Evolutionary conservation across 495 filamentous ascomycete genomes (phyloP).

Genomic region (Trichocladium uniseriatum): DNA sequence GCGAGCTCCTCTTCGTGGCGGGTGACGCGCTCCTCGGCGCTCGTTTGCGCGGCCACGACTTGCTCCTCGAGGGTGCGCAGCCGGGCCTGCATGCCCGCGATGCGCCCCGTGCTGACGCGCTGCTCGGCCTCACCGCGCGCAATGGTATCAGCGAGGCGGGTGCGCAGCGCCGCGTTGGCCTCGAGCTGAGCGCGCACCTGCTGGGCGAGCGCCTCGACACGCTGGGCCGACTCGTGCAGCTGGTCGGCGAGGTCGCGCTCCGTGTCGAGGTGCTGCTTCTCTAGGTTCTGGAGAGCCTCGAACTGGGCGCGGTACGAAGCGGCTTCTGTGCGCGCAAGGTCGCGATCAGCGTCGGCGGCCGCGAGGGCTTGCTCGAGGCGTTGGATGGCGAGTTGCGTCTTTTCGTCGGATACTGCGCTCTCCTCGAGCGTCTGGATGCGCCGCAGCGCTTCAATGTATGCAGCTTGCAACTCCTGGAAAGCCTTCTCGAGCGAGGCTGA

Average conservation of each 20-base stretch:
- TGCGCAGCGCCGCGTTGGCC: conserved; percentile 62
- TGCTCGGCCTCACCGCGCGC: conserved; percentile 80
- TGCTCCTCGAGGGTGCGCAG: conserved; percentile 77
- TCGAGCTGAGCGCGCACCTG: conserved; percentile 72
- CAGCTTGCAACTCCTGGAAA: conserved; percentile 66
- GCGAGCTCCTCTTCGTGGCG: conserved; percentile 81
- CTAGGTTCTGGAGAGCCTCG: conserved; percentile 51
- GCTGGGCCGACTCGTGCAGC: conserved; percentile 58
- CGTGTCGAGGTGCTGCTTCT: conserved; percentile 52
- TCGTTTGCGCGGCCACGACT: conserved; percentile 71
- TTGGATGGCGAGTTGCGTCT: conserved; percentile 49
- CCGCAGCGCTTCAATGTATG: conserved; percentile 43
- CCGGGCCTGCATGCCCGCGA: conserved; percentile 70
- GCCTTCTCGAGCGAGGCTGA: conserved; percentile 70
- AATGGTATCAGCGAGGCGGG: conserved; percentile 78
- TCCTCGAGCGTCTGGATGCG: conserved; percentile 48
- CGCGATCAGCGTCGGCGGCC: conserved; percentile 60
- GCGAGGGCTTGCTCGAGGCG: conserved; percentile 56
- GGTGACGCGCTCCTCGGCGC: conserved; percentile 72
- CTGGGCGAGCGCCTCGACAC: conserved; percentile 64
- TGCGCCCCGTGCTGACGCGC: conserved; percentile 63
- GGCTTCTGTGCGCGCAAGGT: conserved; percentile 54
- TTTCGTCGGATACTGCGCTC: conserved; percentile 35
- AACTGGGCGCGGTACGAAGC: conserved; percentile 51
- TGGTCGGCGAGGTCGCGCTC: conserved; percentile 56